Evolutionary conservation across 768 basidiomycete genomes (phyloP).

Genomic region (Multifurca ochricompacta): DNA sequence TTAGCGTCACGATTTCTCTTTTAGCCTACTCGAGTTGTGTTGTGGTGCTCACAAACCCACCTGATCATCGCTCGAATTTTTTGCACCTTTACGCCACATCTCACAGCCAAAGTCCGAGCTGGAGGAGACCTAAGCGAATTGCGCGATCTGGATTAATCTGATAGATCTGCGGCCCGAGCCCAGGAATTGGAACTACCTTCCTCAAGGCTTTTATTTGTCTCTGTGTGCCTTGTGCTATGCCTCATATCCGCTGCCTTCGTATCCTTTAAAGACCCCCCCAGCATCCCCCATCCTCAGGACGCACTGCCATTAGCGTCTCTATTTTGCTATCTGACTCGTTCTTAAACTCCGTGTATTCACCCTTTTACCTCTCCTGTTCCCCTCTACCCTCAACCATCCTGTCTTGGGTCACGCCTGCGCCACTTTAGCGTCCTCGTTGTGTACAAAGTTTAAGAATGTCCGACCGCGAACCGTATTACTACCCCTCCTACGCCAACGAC

Average conservation of each 20-base stretch:
- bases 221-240: slow-evolving; percentile 6
- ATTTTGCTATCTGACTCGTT: slow-evolving; percentile 9
- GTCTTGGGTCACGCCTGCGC: neutral
- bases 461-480: neutral
- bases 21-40: too few species aligned
- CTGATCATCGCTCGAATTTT: neutral
- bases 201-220: neutral
- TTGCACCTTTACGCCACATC: slow-evolving; percentile 8
- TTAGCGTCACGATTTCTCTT: too few species aligned
- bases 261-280: slow-evolving; percentile 3
- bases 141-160: slow-evolving; percentile 1
- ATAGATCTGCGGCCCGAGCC: slow-evolving; percentile 2
- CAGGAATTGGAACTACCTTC: neutral
- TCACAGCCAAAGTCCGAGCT: slow-evolving; percentile 1
- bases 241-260: neutral
- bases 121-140: neutral
- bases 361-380: neutral
- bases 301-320: slow-evolving; percentile 11
- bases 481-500: neutral
- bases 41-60: too few species aligned
- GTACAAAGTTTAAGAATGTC: slow-evolving; percentile 1
- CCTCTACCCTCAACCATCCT: neutral
- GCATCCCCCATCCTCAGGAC: neutral
- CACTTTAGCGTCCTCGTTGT: neutral
- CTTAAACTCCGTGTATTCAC: neutral